phyloP scores from a whole-genome alignment of 2,329 filamentous ascomycete species.

The Colletotrichum eremochloae region DNA sequence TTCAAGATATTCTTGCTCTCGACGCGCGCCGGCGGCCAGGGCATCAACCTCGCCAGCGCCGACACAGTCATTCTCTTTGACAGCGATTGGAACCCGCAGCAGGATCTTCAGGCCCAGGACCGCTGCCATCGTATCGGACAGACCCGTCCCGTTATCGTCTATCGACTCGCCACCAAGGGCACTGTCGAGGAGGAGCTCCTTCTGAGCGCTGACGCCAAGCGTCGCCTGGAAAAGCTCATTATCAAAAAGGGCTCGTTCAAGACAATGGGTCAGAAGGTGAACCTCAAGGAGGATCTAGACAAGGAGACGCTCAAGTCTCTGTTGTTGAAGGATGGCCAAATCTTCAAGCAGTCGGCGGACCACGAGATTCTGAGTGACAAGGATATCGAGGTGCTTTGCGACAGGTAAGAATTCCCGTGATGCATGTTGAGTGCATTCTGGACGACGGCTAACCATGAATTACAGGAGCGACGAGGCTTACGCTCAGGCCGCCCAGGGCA shows the following conservation, averaged over 20 bases:
- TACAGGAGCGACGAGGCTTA: slow-evolving; percentile 70
- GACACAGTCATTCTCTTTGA: slow-evolving; percentile 96
- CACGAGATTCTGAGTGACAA: slow-evolving; percentile 78
- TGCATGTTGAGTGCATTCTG: neutral
- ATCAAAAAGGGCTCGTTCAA: slow-evolving; percentile 93
- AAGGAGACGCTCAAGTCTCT: slow-evolving; percentile 72
- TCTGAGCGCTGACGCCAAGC: slow-evolving; percentile 90
- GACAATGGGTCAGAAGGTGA: slow-evolving; percentile 74
- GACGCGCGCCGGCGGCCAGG: slow-evolving; percentile 92
- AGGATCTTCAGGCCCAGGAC: slow-evolving; percentile 96
- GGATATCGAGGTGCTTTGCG: slow-evolving; percentile 84
- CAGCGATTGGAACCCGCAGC: slow-evolving; percentile 93
- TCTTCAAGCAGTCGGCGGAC: slow-evolving; percentile 70
- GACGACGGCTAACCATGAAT: neutral
- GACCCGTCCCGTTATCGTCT: slow-evolving; percentile 91
- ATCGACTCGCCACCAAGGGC: slow-evolving; percentile 90
- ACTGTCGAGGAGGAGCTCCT: slow-evolving; percentile 93
- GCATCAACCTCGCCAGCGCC: slow-evolving; percentile 92
- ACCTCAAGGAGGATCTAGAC: slow-evolving; percentile 66
- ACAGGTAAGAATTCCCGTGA: slow-evolving; percentile 63
- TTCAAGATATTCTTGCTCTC: slow-evolving; percentile 87
- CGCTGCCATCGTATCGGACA: slow-evolving; percentile 96
- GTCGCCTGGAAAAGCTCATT: slow-evolving; percentile 91
- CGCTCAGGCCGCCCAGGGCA: slow-evolving; percentile 80
- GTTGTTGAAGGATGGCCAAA: slow-evolving; percentile 78